Percentiles rank a stretch among this genome's conserved stretches.
Evolutionary conservation across 176 grass and related monocot genomes (phyloP).

Genomic region (Carex myosuroides): DNA sequence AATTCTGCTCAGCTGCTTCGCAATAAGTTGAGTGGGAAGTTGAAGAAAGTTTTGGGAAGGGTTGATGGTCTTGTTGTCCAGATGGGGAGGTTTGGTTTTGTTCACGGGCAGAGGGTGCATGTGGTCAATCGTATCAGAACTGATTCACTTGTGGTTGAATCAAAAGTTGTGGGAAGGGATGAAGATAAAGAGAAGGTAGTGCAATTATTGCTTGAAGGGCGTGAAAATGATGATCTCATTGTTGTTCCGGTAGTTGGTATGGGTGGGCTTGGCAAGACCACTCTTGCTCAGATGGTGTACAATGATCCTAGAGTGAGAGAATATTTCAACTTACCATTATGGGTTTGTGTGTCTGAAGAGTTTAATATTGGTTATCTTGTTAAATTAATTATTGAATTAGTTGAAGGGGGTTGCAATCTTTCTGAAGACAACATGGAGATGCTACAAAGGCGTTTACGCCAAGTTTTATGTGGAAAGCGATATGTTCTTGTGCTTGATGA

Average conservation of each 20-base stretch:
- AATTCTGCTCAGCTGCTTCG: slow-evolving; percentile 15
- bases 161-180: slow-evolving; percentile 17
- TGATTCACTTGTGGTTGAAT: slow-evolving; percentile 4
- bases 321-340: slow-evolving; percentile 27
- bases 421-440: background rate
- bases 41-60: slow-evolving; percentile 9
- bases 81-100: slow-evolving; percentile 11
- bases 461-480: background rate
- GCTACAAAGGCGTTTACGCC: background rate
- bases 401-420: background rate
- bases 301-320: background rate
- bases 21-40: background rate
- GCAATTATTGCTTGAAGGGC: background rate
- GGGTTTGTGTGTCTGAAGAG: slow-evolving; percentile 32
- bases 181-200: slow-evolving; percentile 28
- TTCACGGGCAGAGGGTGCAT: accelerated
- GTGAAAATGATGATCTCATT: background rate
- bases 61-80: background rate
- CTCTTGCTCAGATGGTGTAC: slow-evolving; percentile 34
- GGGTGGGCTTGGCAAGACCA: slow-evolving; percentile 43
- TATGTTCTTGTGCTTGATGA: slow-evolving; percentile 30
- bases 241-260: slow-evolving; percentile 39
- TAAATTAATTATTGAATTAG: slow-evolving; percentile 17
- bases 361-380: slow-evolving; percentile 5
- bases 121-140: background rate